phyloP scores from a whole-genome alignment of 2,329 filamentous ascomycete species.

The Zymoseptoria brevis region DNA sequence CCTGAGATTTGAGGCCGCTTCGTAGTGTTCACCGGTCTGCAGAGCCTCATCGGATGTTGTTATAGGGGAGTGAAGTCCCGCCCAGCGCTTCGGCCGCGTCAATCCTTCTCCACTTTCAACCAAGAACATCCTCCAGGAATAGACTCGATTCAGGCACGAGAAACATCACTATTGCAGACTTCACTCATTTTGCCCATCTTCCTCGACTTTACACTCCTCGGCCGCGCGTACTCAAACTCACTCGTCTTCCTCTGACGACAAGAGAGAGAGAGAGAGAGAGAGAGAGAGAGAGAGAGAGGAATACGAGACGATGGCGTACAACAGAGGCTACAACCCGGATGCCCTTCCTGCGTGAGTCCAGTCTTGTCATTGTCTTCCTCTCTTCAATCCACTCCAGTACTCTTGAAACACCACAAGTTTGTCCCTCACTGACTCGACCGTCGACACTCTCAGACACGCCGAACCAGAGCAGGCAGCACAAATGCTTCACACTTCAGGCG shows the following conservation, averaged over 20 bases:
- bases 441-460: slow-evolving; percentile 50
- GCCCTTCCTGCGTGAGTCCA: slow-evolving; percentile 74
- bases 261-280: too few species aligned
- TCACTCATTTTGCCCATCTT: not conserved
- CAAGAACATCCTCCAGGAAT: not conserved
- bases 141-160: not conserved
- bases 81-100: not conserved
- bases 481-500: slow-evolving; percentile 26
- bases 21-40: not conserved
- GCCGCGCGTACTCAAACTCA: not conserved
- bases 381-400: not conserved
- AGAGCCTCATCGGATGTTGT: not conserved
- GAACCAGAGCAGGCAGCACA: slow-evolving; percentile 57
- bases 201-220: not conserved
- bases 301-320: slow-evolving; percentile 69
- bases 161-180: not conserved
- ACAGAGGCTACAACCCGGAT: slow-evolving; percentile 86
- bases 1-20: not conserved
- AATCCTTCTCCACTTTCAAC: not conserved
- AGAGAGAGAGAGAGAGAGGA: not conserved
- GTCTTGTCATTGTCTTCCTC: slow-evolving; percentile 3
- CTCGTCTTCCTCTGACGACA: not conserved
- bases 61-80: not conserved
- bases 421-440: slow-evolving; percentile 8
- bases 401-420: slow-evolving; percentile 2